phyloP scores from a whole-genome alignment of 192 early-diverging fungal species.

The Backusella psychrophila region DNA sequence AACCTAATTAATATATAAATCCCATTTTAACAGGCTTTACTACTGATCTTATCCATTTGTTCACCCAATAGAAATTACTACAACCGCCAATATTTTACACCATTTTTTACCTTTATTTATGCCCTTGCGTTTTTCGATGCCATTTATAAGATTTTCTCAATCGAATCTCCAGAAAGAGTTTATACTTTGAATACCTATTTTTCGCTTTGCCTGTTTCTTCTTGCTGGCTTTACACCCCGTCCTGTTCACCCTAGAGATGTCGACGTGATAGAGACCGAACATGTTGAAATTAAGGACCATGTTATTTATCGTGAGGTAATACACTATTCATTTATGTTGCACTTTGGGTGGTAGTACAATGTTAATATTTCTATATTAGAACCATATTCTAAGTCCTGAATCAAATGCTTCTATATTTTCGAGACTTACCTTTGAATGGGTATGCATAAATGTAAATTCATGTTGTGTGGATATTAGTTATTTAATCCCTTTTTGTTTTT shows the following conservation, averaged over 20 bases:
- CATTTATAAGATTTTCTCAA: not conserved
- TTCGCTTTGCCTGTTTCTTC: not conserved
- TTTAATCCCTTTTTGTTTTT: not conserved
- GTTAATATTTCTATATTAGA: not conserved
- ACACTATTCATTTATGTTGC: not conserved
- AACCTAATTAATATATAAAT: not conserved
- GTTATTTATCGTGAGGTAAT: slow-evolving; percentile 14
- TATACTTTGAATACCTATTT: not conserved
- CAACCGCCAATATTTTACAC: not conserved
- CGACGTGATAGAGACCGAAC: not conserved
- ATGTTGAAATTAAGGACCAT: slow-evolving; percentile 10
- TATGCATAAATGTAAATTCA: not conserved
- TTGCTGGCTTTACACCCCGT: slow-evolving; percentile 9
- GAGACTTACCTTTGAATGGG: slow-evolving; percentile 24
- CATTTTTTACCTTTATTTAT: not conserved
- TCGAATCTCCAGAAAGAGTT: not conserved
- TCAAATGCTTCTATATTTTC: slow-evolving; percentile 18
- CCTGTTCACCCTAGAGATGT: slow-evolving; percentile 12
- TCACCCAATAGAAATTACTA: not conserved
- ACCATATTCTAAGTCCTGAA: slow-evolving; percentile 14
- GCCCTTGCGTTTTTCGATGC: not conserved
- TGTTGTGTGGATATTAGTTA: not conserved
- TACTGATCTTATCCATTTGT: not conserved
- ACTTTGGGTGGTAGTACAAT: not conserved
- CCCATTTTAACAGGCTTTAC: not conserved